phyloP scores from a whole-genome alignment of 2,329 filamentous ascomycete genomes.

The Cladophialophora yegresii region DNA sequence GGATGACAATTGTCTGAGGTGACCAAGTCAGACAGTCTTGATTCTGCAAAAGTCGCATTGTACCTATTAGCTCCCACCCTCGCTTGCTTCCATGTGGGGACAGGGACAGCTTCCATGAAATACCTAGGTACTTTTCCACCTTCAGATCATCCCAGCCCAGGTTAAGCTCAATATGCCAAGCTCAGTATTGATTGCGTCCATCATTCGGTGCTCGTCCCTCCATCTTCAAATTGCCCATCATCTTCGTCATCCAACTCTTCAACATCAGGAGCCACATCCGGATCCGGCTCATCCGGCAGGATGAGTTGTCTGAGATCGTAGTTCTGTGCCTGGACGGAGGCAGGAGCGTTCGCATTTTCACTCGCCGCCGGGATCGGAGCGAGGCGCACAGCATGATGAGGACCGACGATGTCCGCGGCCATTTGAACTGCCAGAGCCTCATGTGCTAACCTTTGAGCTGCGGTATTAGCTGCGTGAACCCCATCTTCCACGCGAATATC shows the following conservation, averaged over 20 bases:
- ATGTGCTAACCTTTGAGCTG: not conserved
- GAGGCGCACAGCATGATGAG: not conserved
- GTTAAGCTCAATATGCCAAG: not conserved
- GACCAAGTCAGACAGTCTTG: not conserved
- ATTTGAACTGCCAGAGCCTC: slow-evolving; percentile 3
- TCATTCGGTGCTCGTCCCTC: slow-evolving; percentile 22
- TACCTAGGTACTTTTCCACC: not conserved
- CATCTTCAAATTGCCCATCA: slow-evolving; percentile 17
- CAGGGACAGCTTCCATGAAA: not conserved
- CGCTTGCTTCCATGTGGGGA: not conserved
- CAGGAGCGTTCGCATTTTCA: not conserved
- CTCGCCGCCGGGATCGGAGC: not conserved
- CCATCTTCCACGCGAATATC: slow-evolving; percentile 33
- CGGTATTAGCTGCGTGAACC: slow-evolving; percentile 6
- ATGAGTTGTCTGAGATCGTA: not conserved
- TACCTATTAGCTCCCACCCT: not conserved
- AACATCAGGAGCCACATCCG: not conserved
- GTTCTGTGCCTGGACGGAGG: not conserved
- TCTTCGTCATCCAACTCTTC: slow-evolving; percentile 12
- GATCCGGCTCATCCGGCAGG: not conserved
- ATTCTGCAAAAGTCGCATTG: not conserved
- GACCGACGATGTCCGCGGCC: not conserved
- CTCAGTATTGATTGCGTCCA: no score
- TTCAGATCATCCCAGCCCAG: not conserved
- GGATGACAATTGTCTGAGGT: not conserved